A percentile compares a stretch with the other conserved stretches of the same genome.
Evolutionary conservation across 305 asterid species (phyloP).

Genomic region (Fraxinus ornus): DNA sequence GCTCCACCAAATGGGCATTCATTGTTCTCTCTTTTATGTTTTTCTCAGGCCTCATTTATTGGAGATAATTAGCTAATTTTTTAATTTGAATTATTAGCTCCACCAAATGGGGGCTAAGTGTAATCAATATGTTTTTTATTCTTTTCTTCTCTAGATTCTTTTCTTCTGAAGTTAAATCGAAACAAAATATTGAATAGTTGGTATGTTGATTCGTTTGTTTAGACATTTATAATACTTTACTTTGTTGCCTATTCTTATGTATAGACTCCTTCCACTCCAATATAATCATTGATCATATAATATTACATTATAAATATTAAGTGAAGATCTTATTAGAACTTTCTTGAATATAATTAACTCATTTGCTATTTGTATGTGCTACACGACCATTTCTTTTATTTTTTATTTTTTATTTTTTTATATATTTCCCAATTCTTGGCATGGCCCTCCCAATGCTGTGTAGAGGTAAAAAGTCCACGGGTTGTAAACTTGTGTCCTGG

Average conservation of each 20-base stretch:
- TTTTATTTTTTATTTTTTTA: background rate
- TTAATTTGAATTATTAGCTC: too few species aligned
- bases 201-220: background rate
- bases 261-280: background rate
- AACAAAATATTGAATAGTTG: background rate
- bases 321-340: background rate
- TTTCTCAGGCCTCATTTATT: too few species aligned
- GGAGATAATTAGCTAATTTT: too few species aligned
- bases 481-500: background rate
- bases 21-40: too few species aligned
- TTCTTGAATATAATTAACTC: background rate
- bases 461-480: background rate
- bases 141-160: background rate
- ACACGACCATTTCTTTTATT: background rate
- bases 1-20: conserved; percentile 30
- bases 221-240: background rate
- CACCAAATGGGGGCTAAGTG: background rate
- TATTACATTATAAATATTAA: background rate
- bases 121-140: background rate
- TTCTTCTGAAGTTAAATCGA: background rate
- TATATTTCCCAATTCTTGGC: background rate
- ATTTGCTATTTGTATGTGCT: background rate
- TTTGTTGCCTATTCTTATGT: background rate
- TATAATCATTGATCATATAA: background rate
- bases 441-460: background rate